phyloP scores from a whole-genome alignment of 2,329 filamentous ascomycete genomes.

The Huntiella bhutanensis region DNA sequence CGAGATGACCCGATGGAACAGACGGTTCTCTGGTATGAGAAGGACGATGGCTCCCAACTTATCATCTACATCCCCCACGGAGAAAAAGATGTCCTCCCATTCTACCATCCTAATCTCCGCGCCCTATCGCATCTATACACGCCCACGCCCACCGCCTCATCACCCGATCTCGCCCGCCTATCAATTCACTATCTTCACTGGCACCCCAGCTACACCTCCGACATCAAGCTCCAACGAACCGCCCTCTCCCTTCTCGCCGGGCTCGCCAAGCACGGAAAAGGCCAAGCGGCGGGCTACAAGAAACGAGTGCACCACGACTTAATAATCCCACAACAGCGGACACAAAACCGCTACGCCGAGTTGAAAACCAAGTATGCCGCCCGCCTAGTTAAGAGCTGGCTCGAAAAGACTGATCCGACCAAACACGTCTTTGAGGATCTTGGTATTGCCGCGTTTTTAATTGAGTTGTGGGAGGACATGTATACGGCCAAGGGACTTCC shows the following conservation, averaged over 20 bases:
- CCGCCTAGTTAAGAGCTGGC: conserved; percentile 54
- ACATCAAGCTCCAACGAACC: conserved; percentile 41
- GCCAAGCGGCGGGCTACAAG: conserved; percentile 44
- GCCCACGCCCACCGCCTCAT: conserved; percentile 12
- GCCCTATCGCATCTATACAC: conserved; percentile 60
- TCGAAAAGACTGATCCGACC: conserved; percentile 64
- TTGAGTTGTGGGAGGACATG: conserved; percentile 80
- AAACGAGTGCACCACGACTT: conserved; percentile 74
- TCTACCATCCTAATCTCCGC: conserved; percentile 67
- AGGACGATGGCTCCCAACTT: conserved; percentile 17
- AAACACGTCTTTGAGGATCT: conserved; percentile 96
- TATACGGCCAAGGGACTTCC: conserved; percentile 28
- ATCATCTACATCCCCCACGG: conserved; percentile 65
- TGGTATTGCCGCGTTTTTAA: conserved; percentile 74
- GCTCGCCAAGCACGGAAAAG: conserved; percentile 55
- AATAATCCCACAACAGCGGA: conserved; percentile 53
- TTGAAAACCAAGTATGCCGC: conserved; percentile 68
- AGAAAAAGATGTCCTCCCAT: conserved; percentile 48
- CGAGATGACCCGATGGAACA: conserved; percentile 61
- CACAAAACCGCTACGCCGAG: conserved; percentile 65
- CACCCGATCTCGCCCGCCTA: conserved; percentile 33
- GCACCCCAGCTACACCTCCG: conserved; percentile 14
- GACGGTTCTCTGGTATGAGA: conserved; percentile 55
- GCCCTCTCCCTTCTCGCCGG: conserved; percentile 49
- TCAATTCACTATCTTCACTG: conserved; percentile 45